phyloP scores from a whole-genome alignment of 108 stramenopile species.

The Cyclotella kingstonii region DNA sequence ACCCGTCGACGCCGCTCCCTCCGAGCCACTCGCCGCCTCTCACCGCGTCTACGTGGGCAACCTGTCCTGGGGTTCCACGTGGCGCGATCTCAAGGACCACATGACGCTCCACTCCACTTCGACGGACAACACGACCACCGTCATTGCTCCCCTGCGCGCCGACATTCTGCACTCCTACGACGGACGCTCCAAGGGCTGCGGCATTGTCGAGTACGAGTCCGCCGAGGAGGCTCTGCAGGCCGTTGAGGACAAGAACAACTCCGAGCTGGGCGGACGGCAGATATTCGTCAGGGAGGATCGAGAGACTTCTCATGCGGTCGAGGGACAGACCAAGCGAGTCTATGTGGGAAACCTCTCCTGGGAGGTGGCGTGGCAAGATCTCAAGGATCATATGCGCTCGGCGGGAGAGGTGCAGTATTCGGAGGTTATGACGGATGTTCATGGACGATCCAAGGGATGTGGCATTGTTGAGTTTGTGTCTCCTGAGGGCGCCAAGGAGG shows the following conservation, averaged over 20 bases:
- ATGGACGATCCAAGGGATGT: constrained; percentile 79
- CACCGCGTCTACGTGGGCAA: constrained; percentile 87
- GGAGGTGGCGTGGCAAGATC: constrained; percentile 86
- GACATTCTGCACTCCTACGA: constrained; percentile 48
- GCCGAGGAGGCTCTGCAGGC: constrained; percentile 78
- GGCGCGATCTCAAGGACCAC: constrained; percentile 91
- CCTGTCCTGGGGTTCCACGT: constrained; percentile 64
- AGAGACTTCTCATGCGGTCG: constrained; percentile 28
- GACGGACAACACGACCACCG: constrained; percentile 88
- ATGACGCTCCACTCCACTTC: too few relatives aligned
- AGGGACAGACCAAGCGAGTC: constrained; percentile 42
- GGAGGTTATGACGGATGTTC: constrained; percentile 69
- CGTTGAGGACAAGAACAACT: constrained; percentile 72
- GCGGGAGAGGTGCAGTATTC: constrained; percentile 79
- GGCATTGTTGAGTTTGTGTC: constrained; percentile 79
- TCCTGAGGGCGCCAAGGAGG: constrained; percentile 54
- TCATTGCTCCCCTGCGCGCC: constrained; percentile 69
- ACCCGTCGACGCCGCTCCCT: not conserved
- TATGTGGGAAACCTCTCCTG: constrained; percentile 92
- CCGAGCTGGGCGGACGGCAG: constrained; percentile 73
- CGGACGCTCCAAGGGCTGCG: constrained; percentile 89
- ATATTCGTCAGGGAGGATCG: constrained; percentile 89
- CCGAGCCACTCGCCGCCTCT: not conserved
- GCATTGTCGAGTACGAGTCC: constrained; percentile 86
- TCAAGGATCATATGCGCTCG: constrained; percentile 92